These are phyloP conservation scores for Hordeum marinum DNA, from an alignment of 176 grass and related monocot species.

Conservation along the genomic window DNA sequence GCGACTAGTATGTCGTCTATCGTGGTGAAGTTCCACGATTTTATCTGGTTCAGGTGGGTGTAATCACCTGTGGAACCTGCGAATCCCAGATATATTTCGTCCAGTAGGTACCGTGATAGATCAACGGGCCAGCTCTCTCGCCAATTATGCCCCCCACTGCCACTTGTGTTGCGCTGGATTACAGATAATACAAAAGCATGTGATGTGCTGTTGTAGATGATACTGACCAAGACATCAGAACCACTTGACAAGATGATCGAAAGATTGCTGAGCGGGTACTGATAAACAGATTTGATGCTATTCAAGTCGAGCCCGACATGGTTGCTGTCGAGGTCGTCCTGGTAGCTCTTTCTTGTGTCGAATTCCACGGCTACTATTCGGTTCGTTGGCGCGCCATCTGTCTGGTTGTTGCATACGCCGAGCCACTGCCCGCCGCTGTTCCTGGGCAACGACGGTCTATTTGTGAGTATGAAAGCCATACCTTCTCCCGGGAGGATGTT, in stretches of 20 bases:
- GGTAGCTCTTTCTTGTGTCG: not conserved
- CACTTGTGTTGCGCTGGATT: not conserved
- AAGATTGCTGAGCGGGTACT: not conserved
- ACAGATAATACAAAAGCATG: not conserved
- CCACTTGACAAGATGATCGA: not conserved
- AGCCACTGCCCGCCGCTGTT: not conserved
- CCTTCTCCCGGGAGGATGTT: slow-evolving; percentile 4
- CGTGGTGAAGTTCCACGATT: not conserved
- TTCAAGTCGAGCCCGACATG: not conserved
- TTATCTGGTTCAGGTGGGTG: not conserved
- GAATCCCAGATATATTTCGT: not conserved
- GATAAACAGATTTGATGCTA: not conserved
- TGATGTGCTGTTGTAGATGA: not conserved
- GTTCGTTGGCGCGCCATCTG: not conserved
- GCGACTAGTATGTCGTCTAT: not conserved
- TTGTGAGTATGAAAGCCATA: not conserved
- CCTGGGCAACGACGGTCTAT: not conserved
- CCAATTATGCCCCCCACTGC: not conserved
- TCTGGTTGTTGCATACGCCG: not conserved
- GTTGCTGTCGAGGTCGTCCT: not conserved
- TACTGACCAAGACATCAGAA: not conserved
- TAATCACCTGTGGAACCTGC: not conserved
- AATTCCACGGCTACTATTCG: not conserved
- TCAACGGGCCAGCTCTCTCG: not conserved
- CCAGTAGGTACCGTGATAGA: not conserved